Evolutionary conservation across 257 asterid species (phyloP).

Genomic region (Nicotiana knightiana): DNA sequence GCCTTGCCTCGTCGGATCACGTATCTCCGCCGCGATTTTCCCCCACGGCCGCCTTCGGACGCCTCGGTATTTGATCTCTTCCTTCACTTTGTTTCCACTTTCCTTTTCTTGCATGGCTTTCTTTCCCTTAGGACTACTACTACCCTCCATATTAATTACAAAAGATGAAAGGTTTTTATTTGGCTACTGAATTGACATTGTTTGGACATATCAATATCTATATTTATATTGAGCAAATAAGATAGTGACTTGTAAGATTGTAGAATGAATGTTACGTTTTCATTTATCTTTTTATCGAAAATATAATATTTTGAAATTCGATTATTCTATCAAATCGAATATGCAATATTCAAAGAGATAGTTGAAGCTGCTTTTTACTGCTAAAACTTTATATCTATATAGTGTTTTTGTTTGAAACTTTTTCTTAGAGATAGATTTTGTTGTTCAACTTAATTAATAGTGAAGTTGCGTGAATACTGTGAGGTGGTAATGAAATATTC

Average conservation of each 20-base stretch:
- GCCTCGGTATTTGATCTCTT: constrained; percentile 15
- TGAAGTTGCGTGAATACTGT: not conserved
- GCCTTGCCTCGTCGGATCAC: constrained; percentile 13
- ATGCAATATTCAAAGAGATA: not conserved
- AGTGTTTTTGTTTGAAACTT: not conserved
- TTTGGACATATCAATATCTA: not conserved
- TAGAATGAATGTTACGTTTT: not conserved
- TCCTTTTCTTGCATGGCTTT: not conserved
- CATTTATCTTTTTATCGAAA: not conserved
- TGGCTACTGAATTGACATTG: not conserved
- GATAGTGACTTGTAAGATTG: not conserved
- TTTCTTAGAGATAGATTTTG: not conserved
- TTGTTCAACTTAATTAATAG: not conserved
- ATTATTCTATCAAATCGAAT: not conserved
- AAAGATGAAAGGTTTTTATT: not conserved
- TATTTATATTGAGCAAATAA: not conserved
- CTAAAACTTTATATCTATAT: no score
- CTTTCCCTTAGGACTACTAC: constrained; percentile 2
- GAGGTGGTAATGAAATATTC: not conserved
- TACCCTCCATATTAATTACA: constrained; percentile 15
- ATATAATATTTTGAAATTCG: not conserved
- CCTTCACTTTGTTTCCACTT: constrained; percentile 5
- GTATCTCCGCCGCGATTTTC: constrained; percentile 17
- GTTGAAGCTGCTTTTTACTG: no score
- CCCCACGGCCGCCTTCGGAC: constrained; percentile 18